Evolutionary conservation across 306 rosid species (phyloP), one percentile per base, ranked within the genome.

Genomic region (Amphicarpaea edgeworthii): DNA sequence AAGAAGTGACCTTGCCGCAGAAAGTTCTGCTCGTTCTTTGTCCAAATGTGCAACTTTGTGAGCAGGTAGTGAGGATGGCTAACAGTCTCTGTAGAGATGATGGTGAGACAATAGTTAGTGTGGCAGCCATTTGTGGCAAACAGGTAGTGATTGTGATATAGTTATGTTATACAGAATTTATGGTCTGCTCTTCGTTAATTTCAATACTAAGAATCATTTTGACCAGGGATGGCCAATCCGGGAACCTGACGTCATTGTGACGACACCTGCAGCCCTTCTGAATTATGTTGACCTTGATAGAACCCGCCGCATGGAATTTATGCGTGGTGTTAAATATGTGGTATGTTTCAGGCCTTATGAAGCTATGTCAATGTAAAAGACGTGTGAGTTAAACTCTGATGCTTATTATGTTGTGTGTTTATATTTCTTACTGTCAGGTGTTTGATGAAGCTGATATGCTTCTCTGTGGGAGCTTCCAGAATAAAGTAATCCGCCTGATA

Each of bases 361-460:
- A 30, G 42, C 58, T 74, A 23, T 49, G 23, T 75, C 5, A 5
- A 12, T n/a, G 28, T 53, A 60, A 20, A 63, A 20, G n/a, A 72
- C 17, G 1, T 47, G 20, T 66, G 41, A 61, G 23, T 17, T 23
- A 21, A 21, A 24, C 51, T 15, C 62, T 30, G 49, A 23, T 57
- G 65, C 64, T 53, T 12, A 11, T 81, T 53, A 43, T 50, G 14
- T 34, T 34, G 47, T 67, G 6, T 72, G 30, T 58, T 63, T 77
- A 54, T 79, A 5, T 77, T 79, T 79, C 46, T 17, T 17, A 61
- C 46, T 60, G 68, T 17, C 78, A 95, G 98, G 98, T 95, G 53
- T 95, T 95, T 81, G 98, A 95, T 89, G 98, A 95, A 85, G 98
- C 97, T 26, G 98, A 92, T 70, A 92, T 95, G 98, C 98, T 95